These are phyloP conservation scores for Cadophora sp. DNA, from an alignment of 2,329 filamentous ascomycete genomes.

Conservation along the genomic window DNA sequence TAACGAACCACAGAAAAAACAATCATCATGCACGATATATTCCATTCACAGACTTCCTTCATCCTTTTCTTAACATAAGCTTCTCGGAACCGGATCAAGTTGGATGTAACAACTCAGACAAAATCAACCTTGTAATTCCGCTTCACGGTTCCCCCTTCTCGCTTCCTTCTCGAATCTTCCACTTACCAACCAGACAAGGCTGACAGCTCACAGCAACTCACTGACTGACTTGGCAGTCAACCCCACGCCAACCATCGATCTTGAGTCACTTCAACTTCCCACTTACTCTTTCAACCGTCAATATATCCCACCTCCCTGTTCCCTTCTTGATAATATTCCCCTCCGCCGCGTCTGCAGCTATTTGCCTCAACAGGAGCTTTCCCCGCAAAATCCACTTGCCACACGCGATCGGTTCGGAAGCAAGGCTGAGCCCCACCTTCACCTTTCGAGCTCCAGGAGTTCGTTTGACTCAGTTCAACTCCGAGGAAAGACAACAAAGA, in stretches of 20 bases:
- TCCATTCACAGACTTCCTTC: too few relatives aligned
- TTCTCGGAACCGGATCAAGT: background rate
- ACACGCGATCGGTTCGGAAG: background rate
- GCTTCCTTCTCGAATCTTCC: slow-evolving; percentile 26
- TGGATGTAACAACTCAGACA: background rate
- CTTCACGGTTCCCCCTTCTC: background rate
- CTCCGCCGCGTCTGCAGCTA: background rate
- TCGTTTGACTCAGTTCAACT: background rate
- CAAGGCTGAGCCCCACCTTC: slow-evolving; percentile 11
- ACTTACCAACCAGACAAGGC: slow-evolving; percentile 22
- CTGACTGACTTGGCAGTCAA: background rate
- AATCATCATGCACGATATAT: too few relatives aligned
- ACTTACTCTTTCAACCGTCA: background rate
- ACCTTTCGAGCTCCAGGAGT: background rate
- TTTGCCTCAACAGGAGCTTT: background rate
- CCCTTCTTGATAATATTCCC: background rate
- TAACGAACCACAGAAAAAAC: too few relatives aligned
- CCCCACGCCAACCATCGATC: background rate
- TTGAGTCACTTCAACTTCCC: slow-evolving; percentile 6
- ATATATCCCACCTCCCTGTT: background rate
- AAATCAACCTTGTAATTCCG: background rate
- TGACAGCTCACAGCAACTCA: slow-evolving; percentile 11
- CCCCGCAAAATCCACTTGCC: background rate
- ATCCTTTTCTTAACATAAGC: too few relatives aligned
- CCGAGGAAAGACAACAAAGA: background rate